Base-by-base conservation (phyloP, 805 yeast species). In the Brettanomyces sp. region DNA sequence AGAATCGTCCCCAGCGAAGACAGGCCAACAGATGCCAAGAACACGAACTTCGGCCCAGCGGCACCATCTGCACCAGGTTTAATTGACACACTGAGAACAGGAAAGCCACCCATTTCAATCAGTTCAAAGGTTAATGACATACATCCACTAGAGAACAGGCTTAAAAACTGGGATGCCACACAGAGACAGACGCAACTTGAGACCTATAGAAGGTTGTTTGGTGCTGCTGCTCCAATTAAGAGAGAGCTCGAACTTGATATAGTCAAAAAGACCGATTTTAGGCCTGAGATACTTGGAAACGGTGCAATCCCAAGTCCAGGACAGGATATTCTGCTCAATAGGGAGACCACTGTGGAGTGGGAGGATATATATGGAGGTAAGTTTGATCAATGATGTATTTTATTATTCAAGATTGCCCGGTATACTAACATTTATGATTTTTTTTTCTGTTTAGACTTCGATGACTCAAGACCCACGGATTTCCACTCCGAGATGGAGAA, bases 181-280 rank as follows among this genome's bases (percentile, higher is more conserved):
- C 89, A 88, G 58, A 74, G 75, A 33, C 79, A 79, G 30, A 69
- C 82, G 52, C 80, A 79, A 56, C 57, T 90, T 69, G 93, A 89
- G 60, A 79, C 79, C 49, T 82, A 85, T 64, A 77, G 95, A 60
- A 77, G 95, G 53, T 67, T 85, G 14, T 89, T 85, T 63, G 99
- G 99, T 13, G 79, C 91, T 42, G 96, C 93, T 9, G 98, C 86
- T 58, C 97, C 99, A 7, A 84, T 91, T 63, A 82, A 82, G 59
- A 76, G 97, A 58, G 79, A 82, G 32, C 89, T 93, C 96, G 99
- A 93, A 57, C 68, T 86, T 58, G 70, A 78, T 47, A 74, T 91
- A 24, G 83, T 91, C 3, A 77, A 79, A 41, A 69, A 73, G 42
- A 77, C 85, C 12, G 88, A 85, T 48, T 80, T 80, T 63, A 79